A percentile compares a stretch with the other conserved stretches of the same genome.
phyloP scores from a whole-genome alignment of 2,329 filamentous ascomycete species.

The Chaetomiaceae sp. region DNA sequence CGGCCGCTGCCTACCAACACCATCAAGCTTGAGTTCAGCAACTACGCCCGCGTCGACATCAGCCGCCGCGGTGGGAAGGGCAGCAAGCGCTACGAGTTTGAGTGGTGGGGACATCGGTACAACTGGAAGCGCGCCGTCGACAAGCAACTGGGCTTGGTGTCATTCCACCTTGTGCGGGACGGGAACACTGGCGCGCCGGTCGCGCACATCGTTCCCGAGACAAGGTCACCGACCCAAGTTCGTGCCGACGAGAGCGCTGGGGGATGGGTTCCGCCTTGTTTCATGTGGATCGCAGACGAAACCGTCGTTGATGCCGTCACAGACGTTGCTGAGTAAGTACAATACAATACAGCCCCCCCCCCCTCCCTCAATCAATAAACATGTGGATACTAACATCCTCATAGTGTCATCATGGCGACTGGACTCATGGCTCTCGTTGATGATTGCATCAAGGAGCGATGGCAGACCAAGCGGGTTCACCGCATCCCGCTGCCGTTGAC shows the following conservation, averaged over 20 bases:
- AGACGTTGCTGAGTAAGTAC: slow-evolving; percentile 81
- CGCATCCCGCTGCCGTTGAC: slow-evolving; percentile 36
- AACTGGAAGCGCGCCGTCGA: slow-evolving; percentile 73
- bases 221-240: slow-evolving; percentile 65
- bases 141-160: slow-evolving; percentile 63
- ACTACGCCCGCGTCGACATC: slow-evolving; percentile 89
- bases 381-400: slow-evolving; percentile 25
- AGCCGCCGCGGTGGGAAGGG: slow-evolving; percentile 62
- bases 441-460: slow-evolving; percentile 80
- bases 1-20: slow-evolving; percentile 62
- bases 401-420: slow-evolving; percentile 81
- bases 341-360: too few species aligned
- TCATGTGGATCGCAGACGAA: slow-evolving; percentile 82
- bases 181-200: slow-evolving; percentile 58
- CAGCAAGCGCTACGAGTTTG: slow-evolving; percentile 79
- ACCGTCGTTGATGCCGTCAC: slow-evolving; percentile 63
- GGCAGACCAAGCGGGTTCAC: slow-evolving; percentile 52
- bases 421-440: slow-evolving; percentile 85
- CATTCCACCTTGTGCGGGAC: slow-evolving; percentile 74
- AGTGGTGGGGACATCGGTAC: slow-evolving; percentile 88
- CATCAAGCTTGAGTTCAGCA: slow-evolving; percentile 90
- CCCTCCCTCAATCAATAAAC: slow-evolving; percentile 16
- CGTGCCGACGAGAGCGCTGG: slow-evolving; percentile 70
- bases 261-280: slow-evolving; percentile 85
- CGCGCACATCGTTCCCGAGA: slow-evolving; percentile 81